Evolutionary conservation across 495 filamentous ascomycete genomes (phyloP), one percentile per base, ranked within the genome.

Genomic region (Aspergillus steynii): DNA sequence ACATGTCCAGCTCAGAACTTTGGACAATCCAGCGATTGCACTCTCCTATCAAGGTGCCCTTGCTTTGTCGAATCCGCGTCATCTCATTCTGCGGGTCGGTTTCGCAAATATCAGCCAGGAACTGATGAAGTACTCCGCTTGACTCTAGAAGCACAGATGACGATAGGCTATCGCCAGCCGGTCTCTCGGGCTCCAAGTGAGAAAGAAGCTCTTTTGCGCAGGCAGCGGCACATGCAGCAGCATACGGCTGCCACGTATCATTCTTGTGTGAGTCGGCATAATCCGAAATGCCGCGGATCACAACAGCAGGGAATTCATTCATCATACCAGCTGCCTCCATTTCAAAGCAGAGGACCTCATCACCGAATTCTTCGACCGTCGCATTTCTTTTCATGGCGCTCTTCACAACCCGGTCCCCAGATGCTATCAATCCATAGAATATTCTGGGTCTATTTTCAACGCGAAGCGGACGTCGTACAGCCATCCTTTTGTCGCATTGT

Each of bases 391-490:
- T 55, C 47, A 32, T 45, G 25, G 60, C 69, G 50, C 62, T 51
- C 29, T 66, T 68, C 54, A 75, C 65, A 0, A 72, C 58, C 42
- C 54, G 54, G 28, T 56, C 32, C 31, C 53, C 53, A 45, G 53
- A 56, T n/a, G 53, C 53, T n/a, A 56, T 56, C 31, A 56, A 26
- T n/a, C 53, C 53, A 45, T 56, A 56, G 45, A 42, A 32, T n/a
- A 56, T 56, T 7, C 20, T 7, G 5, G 32, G 29, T 14, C n/a
- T 15, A 7, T 56, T 15, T n/a, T 4, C 20, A 6, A 42, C 20
- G 6, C 53, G 53, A 4, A 26, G 29, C 5, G 5, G 29, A 42
- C 53, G 53, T n/a, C n/a, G 10, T 9, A 56, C 32, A 7, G 45
- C 20, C 20, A 42, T 56, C 32, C 14, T 26, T 26, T 10, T 37